phyloP scores from a whole-genome alignment of 345 rosid genomes.

The Citrus hindsii region DNA sequence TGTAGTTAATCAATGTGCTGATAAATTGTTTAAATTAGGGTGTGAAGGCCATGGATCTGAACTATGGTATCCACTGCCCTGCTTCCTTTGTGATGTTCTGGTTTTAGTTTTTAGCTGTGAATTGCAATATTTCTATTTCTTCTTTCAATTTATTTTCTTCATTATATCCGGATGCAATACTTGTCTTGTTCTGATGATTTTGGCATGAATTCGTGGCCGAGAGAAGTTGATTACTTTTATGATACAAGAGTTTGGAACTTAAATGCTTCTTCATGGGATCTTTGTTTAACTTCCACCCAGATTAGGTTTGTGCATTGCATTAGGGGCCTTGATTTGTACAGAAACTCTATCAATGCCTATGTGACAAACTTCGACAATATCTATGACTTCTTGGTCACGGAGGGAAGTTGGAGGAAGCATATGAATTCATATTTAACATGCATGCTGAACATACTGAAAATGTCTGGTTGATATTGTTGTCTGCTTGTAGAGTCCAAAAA shows the following conservation, averaged over 20 bases:
- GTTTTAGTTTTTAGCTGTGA: neutral
- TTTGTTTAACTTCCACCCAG: neutral
- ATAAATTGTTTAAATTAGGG: neutral
- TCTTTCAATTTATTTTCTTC: neutral
- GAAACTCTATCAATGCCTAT: too few species aligned
- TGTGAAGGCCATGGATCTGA: neutral
- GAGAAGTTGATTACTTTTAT: neutral
- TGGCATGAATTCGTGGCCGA: neutral
- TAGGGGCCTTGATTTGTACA: neutral
- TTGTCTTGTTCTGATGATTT: neutral
- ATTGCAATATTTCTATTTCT: neutral
- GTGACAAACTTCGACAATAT: too few species aligned
- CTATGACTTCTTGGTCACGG: conserved; percentile 60
- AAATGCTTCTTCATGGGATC: neutral
- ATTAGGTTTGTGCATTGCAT: neutral
- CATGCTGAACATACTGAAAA: conserved; percentile 44
- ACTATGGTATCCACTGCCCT: neutral
- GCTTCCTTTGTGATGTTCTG: neutral
- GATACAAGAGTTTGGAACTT: neutral
- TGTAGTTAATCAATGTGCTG: neutral
- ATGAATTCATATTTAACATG: conserved; percentile 47
- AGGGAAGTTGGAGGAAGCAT: conserved; percentile 84
- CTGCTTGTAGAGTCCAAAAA: conserved; percentile 74
- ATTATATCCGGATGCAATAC: neutral
- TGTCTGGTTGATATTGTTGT: conserved; percentile 64